Evolutionary conservation across 2,329 filamentous ascomycete species (phyloP), one percentile per base, ranked within the genome.

Genomic region (Lecanoromycetidae sp.): DNA sequence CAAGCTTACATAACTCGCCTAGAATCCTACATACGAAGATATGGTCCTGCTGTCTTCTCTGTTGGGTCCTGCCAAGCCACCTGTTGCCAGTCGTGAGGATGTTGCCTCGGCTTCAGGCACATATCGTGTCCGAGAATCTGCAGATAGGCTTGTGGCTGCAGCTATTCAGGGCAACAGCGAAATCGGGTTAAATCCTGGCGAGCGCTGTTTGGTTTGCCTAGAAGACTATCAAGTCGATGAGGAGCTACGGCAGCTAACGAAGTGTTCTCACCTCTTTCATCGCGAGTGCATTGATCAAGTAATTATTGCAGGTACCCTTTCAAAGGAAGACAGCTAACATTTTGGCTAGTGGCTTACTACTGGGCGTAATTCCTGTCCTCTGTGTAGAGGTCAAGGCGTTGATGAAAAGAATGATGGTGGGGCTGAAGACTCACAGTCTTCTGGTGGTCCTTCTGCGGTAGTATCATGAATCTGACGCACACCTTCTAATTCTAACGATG

Each of bases 211-310:
- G 41, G 79, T 84, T 39, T 84, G 79, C 58, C 63, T 83, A 35
- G 76, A 74, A 52, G 78, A 82, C 55, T 83, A 81, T 57, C 76
- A 80, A 59, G 66, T 65, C 10, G 70, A 71, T 7, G 79, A 82
- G 52, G 72, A 79, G 56, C 71, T 76, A 20, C 68, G 79, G 50
- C 72, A 74, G 58, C 65, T 84, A 49, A 65, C 70, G 49, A 79
- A 77, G 59, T 84, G 79, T 64, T 72, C 72, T 38, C 79, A 84
- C 60, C 58, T 82, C 49, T 84, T 80, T 62, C 79, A 84, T 62
- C 73, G 71, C 54, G 74, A 80, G 55, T 84, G 79, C 61, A 82
- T 84, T 60, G 79, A 83, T 60, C 75, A 81, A 70, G 78, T 80
- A 66, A n/a, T n/a, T n/a, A n/a, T n/a, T n/a, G n/a, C 45, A 17